Evolutionary conservation across 169 alveolate species (phyloP), one percentile per base, ranked within the genome.

Genomic region (Theileria sp.): DNA sequence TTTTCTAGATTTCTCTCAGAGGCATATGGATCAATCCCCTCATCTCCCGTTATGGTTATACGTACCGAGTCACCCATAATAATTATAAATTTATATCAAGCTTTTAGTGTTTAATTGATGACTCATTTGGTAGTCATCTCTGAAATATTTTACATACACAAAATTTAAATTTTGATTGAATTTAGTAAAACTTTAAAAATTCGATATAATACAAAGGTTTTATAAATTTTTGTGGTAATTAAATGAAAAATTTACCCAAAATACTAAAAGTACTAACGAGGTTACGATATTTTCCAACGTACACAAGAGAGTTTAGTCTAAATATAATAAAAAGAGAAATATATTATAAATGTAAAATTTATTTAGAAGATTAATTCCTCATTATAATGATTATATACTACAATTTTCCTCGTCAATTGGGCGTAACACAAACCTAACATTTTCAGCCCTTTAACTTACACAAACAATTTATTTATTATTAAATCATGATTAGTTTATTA

Each of bases 1-100:
- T 79, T 85, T 68, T 71, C 78, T 50, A 85, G 80, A 38, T 85
- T 85, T 17, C 26, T 30, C 67, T 85, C 75, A 28, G 79, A 32
- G 61, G 54, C 56, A 1, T 38, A 79, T 19, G 51, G 69, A 65
- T 56, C 25, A 15, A n/a, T 87, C 56, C 6, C n/a, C 38, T 34
- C 65, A n/a, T 78, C 84, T 38, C 30, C 32, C 1, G 83, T 6
- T 30, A 77, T 51, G 21, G 79, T 74, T 23, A 62, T 74, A 54
- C 72, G 21, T 12, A 74, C 73, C 7, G 34, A 36, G 3, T 60
- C 60, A 30, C 54, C 54, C 54, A 44, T 44, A 44, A 44, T 44
- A 44, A 2, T 4, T 44, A 44, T 13, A 44, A 44, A 44, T 44
- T 44, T 44, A 44, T 44, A 44, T 44, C 54, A 44, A 44, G 54